Conservation (phyloP, 192 early-diverging fungal genomes). For the Entomortierella chlamydospora region DNA sequence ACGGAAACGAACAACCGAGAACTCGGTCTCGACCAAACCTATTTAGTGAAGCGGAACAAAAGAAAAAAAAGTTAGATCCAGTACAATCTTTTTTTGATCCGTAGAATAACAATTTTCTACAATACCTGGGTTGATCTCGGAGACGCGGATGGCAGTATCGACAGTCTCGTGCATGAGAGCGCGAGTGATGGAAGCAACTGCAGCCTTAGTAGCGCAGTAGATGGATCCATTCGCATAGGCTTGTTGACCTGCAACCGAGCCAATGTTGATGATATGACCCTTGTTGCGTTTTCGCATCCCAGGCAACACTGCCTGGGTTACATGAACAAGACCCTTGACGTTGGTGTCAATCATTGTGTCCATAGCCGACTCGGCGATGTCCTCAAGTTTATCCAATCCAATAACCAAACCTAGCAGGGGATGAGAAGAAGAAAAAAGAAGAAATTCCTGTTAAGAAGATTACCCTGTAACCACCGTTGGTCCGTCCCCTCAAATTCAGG, state of each 20-base stretch:
- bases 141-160: slow-evolving; percentile 77
- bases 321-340: slow-evolving; percentile 87
- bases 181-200: slow-evolving; percentile 85
- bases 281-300: slow-evolving; percentile 75
- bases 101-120: not conserved
- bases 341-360: slow-evolving; percentile 90
- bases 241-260: slow-evolving; percentile 80
- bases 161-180: slow-evolving; percentile 82
- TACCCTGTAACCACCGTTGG: too few relatives aligned
- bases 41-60: not conserved
- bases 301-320: slow-evolving; percentile 83
- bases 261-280: slow-evolving; percentile 91
- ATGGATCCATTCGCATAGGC: slow-evolving; percentile 81
- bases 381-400: slow-evolving; percentile 76
- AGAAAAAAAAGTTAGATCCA: not conserved
- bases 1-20: slow-evolving; percentile 83
- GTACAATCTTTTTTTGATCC: not conserved
- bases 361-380: slow-evolving; percentile 67
- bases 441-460: not conserved
- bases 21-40: slow-evolving; percentile 90
- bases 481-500: too few relatives aligned
- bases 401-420: slow-evolving; percentile 67
- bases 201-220: slow-evolving; percentile 88
- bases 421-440: slow-evolving; percentile 3
- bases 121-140: slow-evolving; percentile 79